These are phyloP conservation scores for Eucalyptus fibrosa DNA, from an alignment of 345 rosid species.

Conservation along the genomic window DNA sequence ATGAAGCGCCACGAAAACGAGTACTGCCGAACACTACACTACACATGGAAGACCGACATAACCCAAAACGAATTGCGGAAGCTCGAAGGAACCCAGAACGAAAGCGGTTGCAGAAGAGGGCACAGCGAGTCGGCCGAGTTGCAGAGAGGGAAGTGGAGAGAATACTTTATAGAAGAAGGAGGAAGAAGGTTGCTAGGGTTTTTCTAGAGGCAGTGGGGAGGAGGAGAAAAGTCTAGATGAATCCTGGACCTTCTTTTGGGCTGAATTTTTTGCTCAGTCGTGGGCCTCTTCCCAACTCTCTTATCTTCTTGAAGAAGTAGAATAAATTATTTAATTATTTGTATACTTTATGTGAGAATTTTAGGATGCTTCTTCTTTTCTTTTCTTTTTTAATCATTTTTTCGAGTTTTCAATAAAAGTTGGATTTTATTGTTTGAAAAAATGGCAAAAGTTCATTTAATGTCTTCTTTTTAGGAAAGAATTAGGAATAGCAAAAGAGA, in stretches of 20 bases:
- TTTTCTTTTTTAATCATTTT: background rate
- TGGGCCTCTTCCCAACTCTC: background rate
- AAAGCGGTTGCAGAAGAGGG: background rate
- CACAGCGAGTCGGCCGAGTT: background rate
- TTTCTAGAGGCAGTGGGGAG: background rate
- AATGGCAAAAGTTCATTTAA: background rate
- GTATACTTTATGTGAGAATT: background rate
- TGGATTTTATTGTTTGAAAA: background rate
- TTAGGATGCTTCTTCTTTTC: background rate
- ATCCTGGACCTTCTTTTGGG: background rate
- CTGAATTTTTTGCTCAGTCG: background rate
- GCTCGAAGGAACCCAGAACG: background rate
- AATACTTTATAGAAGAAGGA: background rate
- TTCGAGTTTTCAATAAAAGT: background rate
- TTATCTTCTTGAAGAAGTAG: background rate
- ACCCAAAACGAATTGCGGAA: background rate
- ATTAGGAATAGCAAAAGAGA: background rate
- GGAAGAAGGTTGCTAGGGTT: background rate
- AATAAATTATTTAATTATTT: background rate
- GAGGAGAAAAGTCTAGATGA: background rate
- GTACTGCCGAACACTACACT: background rate
- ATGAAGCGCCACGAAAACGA: background rate
- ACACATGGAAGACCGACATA: background rate
- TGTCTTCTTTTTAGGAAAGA: background rate
- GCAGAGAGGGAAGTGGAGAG: background rate